These are phyloP conservation scores for Flaveria brownii DNA, from an alignment of 129 eudicot genomes.

Conservation along the genomic window DNA sequence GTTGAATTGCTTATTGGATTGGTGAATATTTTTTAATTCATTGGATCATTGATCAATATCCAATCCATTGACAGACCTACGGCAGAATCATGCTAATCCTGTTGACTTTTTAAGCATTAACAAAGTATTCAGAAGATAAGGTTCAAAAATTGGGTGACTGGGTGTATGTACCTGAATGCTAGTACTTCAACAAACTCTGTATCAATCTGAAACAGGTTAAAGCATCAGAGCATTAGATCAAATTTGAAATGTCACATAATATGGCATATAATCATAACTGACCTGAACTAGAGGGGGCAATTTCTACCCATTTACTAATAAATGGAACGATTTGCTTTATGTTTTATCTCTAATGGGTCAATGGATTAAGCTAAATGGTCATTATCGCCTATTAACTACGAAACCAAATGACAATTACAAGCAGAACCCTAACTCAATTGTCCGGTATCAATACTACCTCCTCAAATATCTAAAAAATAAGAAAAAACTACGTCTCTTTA, in stretches of 20 bases:
- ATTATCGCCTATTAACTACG: neutral
- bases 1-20: neutral
- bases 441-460: no score
- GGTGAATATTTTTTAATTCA: neutral
- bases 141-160: neutral
- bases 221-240: slow-evolving; percentile 3
- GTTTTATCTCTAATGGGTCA: neutral
- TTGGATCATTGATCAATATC: neutral
- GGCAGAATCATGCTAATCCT: neutral
- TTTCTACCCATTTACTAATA: slow-evolving; percentile 2
- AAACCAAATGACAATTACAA: neutral
- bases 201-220: slow-evolving; percentile 55
- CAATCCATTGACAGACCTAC: neutral
- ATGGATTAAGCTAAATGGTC: neutral
- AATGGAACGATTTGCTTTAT: neutral
- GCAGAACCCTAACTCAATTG: neutral
- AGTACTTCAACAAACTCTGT: slow-evolving; percentile 69
- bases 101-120: slow-evolving; percentile 3
- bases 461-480: neutral
- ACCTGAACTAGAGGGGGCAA: slow-evolving; percentile 2
- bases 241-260: neutral
- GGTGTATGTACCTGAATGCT: slow-evolving; percentile 62
- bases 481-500: no score
- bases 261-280: slow-evolving; percentile 3
- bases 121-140: neutral